phyloP scores from a whole-genome alignment of 768 basidiomycete species.

The Solioccasus polychromus region DNA sequence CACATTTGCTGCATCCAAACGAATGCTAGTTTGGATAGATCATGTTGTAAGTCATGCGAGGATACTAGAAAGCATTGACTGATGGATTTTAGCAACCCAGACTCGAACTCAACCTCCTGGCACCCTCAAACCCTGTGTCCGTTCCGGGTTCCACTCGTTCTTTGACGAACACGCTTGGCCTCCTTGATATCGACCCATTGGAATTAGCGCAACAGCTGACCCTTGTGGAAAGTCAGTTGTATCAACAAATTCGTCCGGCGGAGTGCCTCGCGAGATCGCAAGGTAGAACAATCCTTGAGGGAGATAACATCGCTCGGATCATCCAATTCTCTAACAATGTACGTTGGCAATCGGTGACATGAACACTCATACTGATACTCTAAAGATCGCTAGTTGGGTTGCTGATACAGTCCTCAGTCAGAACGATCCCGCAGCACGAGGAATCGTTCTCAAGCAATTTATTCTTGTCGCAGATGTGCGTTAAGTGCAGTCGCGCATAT shows the following conservation, averaged over 20 bases:
- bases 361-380: neutral
- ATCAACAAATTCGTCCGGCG: constrained; percentile 78
- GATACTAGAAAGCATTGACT: neutral
- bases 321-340: constrained; percentile 17
- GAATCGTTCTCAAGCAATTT: neutral
- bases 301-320: neutral
- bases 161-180: constrained; percentile 61
- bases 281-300: constrained; percentile 48
- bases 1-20: constrained; percentile 67
- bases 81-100: constrained; percentile 40
- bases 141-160: constrained; percentile 79
- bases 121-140: constrained; percentile 47
- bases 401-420: constrained; percentile 65
- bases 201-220: constrained; percentile 96
- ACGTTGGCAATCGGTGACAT: too few relatives aligned
- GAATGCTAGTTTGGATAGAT: constrained; percentile 70
- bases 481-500: neutral
- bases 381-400: neutral
- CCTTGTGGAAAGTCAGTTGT: constrained; percentile 82
- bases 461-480: neutral
- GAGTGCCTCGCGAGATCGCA: constrained; percentile 28
- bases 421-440: constrained; percentile 19
- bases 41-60: constrained; percentile 60
- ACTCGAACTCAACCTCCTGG: constrained; percentile 51
- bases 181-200: constrained; percentile 82